phyloP scores from a whole-genome alignment of 345 rosid genomes.

The Eucalyptus coolabah region DNA sequence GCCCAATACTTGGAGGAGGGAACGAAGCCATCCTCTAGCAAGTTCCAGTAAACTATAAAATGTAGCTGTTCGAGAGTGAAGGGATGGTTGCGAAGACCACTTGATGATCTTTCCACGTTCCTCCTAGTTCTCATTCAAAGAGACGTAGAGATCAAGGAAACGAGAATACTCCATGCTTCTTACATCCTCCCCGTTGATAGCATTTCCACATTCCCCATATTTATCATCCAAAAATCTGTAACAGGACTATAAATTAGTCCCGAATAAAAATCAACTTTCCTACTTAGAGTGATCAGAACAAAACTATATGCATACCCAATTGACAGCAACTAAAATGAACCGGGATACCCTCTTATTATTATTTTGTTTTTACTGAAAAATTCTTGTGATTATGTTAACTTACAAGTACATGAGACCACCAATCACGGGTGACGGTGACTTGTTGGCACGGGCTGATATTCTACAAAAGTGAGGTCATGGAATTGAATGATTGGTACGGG shows the following conservation, averaged over 20 bases:
- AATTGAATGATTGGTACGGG: too few species aligned
- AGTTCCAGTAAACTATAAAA: too few species aligned
- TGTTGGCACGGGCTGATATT: not conserved
- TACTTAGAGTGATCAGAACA: not conserved
- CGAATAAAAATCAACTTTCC: not conserved
- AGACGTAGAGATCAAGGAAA: too few species aligned
- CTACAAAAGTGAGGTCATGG: too few species aligned
- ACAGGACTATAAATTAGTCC: not conserved
- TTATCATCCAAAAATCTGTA: not conserved
- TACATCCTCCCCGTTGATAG: too few species aligned
- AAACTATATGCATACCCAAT: not conserved
- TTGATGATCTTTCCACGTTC: too few species aligned
- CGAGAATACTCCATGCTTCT: too few species aligned
- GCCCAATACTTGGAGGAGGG: not conserved
- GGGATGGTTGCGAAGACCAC: too few species aligned
- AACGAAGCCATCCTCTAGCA: too few species aligned
- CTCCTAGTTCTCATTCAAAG: too few species aligned
- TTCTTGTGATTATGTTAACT: not conserved
- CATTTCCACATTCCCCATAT: not conserved
- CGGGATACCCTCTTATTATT: accelerated
- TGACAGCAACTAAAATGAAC: not conserved
- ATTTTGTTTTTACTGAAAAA: not conserved
- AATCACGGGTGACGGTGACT: not conserved
- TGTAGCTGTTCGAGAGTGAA: too few species aligned
- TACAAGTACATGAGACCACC: not conserved